Conservation (phyloP, 768 basidiomycete genomes). For the Leucocoprinus sp. region DNA sequence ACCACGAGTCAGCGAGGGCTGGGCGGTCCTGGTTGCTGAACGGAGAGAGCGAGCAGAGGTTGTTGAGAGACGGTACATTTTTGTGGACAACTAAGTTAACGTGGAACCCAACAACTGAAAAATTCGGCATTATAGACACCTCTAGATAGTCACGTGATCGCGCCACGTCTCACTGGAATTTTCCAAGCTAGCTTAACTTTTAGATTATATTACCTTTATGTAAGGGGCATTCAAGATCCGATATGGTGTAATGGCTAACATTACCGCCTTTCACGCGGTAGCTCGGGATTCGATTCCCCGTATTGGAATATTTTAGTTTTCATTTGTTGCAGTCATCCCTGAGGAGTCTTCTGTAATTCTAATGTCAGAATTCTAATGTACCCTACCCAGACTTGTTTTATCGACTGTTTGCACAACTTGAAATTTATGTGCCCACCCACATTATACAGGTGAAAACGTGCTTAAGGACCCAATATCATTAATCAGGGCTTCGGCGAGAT, state of each 20-base stretch:
- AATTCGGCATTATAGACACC: constrained; percentile 6
- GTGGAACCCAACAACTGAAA: constrained; percentile 1
- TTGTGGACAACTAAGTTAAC: no score
- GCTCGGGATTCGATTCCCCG: constrained; percentile 29
- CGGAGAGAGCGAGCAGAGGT: constrained; percentile 62
- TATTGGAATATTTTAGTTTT: constrained; percentile 14
- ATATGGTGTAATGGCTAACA: constrained; percentile 54
- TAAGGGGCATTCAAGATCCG: constrained; percentile 11
- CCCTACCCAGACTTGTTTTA: no score
- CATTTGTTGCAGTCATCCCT: no score
- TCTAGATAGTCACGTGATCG: constrained; percentile 14
- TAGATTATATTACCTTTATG: not conserved
- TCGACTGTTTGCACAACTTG: no score
- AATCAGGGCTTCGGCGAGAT: no score
- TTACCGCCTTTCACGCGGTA: constrained; percentile 44
- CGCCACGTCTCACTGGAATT: constrained; percentile 2
- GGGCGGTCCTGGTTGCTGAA: constrained; percentile 48
- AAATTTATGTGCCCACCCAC: no score
- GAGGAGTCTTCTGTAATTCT: no score
- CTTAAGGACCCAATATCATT: no score
- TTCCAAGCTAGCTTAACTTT: not conserved
- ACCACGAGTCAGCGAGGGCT: constrained; percentile 51
- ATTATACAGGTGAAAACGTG: no score
- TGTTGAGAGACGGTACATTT: constrained; percentile 68
- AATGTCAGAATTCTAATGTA: no score